A percentile compares a stretch with the other conserved stretches of the same genome.
These are phyloP conservation scores for Phycomyces blakesleeanus DNA, from an alignment of 192 early-diverging fungal genomes.

Conservation along the genomic window DNA sequence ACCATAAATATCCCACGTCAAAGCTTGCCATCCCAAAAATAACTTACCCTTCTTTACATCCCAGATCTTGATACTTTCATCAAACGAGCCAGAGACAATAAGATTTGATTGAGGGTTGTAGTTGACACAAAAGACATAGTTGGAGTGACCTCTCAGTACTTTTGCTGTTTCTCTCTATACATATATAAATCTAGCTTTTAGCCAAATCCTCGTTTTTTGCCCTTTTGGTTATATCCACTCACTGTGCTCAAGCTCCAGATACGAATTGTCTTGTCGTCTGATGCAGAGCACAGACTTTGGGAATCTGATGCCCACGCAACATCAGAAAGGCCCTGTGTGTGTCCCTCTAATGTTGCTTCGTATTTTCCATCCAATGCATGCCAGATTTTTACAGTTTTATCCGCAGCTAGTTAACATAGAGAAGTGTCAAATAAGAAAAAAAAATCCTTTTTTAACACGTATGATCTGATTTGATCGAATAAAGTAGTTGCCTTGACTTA, in stretches of 20 bases:
- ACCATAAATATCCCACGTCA: not conserved
- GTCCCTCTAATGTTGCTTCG: constrained; percentile 84
- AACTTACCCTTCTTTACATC: constrained; percentile 78
- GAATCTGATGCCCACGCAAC: constrained; percentile 96
- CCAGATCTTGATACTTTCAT: constrained; percentile 96
- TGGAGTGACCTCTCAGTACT: constrained; percentile 85
- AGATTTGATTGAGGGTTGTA: constrained; percentile 92
- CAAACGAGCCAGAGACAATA: constrained; percentile 96
- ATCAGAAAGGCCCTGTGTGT: constrained; percentile 91
- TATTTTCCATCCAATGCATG: constrained; percentile 82
- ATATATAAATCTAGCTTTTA: not conserved
- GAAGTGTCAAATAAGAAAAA: too few species aligned
- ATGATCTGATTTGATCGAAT: too few species aligned
- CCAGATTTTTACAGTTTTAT: constrained; percentile 95
- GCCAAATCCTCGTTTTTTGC: not conserved
- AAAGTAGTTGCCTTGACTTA: not conserved
- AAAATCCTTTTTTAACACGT: too few species aligned
- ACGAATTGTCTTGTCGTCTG: constrained; percentile 93
- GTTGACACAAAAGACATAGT: constrained; percentile 97
- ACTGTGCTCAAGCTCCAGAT: constrained; percentile 87
- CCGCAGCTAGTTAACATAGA: constrained; percentile 68
- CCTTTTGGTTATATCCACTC: constrained; percentile 20
- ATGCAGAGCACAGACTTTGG: constrained; percentile 78
- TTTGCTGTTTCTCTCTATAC: constrained; percentile 62
- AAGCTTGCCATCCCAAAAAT: not conserved